phyloP scores from a whole-genome alignment of 768 basidiomycete species.

The Auricularia sp. region DNA sequence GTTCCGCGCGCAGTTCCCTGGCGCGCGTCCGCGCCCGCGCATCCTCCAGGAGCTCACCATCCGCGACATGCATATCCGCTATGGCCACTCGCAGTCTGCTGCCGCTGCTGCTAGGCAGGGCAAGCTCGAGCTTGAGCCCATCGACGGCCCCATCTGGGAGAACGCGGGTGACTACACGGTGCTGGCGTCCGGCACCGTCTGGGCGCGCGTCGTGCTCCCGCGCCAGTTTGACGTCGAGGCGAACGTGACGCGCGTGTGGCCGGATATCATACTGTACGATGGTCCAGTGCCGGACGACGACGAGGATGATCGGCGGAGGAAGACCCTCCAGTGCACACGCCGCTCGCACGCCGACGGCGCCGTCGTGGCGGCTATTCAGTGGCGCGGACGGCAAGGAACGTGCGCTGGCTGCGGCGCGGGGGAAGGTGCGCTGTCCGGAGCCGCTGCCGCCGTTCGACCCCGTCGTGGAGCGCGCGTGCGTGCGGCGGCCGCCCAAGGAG shows the following conservation, averaged over 20 bases:
- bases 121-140: background rate
- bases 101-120: background rate
- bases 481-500: background rate
- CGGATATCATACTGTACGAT: conserved; percentile 72
- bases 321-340: background rate
- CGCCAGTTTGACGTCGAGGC: conserved; percentile 57
- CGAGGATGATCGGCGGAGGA: conserved; percentile 3
- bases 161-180: conserved; percentile 23
- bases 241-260: conserved; percentile 53
- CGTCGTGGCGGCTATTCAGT: background rate
- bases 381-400: conserved; percentile 7
- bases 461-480: background rate
- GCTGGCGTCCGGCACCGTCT: conserved; percentile 61
- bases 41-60: conserved; percentile 67
- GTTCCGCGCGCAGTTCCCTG: conserved; percentile 49
- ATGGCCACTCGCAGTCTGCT: conserved; percentile 18
- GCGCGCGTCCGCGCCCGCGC: conserved; percentile 51
- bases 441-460: conserved; percentile 2
- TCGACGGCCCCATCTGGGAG: conserved; percentile 14
- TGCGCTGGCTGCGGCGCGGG: background rate
- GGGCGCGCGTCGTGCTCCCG: conserved; percentile 57
- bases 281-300: conserved; percentile 43
- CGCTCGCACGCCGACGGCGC: background rate
- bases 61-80: conserved; percentile 61
- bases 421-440: background rate